Evolutionary conservation across 352 stramenopile species (phyloP), one percentile per base, ranked within the genome.

Genomic region (Pythium grandisporangium): DNA sequence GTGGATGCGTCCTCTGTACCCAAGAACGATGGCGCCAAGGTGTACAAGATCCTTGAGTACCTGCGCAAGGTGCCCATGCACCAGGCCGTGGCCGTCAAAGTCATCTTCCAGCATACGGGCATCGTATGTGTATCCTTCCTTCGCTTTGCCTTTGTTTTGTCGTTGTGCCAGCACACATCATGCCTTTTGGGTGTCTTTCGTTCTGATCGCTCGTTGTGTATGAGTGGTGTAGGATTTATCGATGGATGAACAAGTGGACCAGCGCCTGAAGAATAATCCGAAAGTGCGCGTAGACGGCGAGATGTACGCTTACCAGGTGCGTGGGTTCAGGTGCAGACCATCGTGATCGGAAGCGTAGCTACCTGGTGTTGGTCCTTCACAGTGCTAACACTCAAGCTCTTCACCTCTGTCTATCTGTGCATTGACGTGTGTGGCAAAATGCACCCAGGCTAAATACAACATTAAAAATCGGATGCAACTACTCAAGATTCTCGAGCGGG

Each of bases 1-100:
- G 76, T 89, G 38, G 76, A 89, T 45, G 73, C 73, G 35, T 89
- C 76, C 11, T 70, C 62, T 8, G 75, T 88, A 48, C 75, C 75
- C 39, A 89, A 86, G 58, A 89, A 89, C 70, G 76, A 89, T 48
- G 76, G 76, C 45, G 72, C 72, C 44, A 89, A 89, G 43, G 72
- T 89, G 7, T 89, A 92, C 63, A 89, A 92, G 57, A 88, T 92
- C 61, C 63, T 92, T 14, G 71, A 89, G 53, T 92, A 85, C 42
- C 49, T 92, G 45, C 73, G 78, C 60, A 85, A 79, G 53, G 63
- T 93, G 19, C 70, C 74, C 2, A 79, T 85, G 65, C 79, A 93
- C 57, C 75, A 81, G 48, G 51, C 79, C 2, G 76, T 89, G 20
- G 62, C 72, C 7, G 64, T 78, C 38, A 24, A 56, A 16, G 73